Evolutionary conservation across 495 filamentous ascomycete genomes (phyloP).

Genomic region (Podospora australis): DNA sequence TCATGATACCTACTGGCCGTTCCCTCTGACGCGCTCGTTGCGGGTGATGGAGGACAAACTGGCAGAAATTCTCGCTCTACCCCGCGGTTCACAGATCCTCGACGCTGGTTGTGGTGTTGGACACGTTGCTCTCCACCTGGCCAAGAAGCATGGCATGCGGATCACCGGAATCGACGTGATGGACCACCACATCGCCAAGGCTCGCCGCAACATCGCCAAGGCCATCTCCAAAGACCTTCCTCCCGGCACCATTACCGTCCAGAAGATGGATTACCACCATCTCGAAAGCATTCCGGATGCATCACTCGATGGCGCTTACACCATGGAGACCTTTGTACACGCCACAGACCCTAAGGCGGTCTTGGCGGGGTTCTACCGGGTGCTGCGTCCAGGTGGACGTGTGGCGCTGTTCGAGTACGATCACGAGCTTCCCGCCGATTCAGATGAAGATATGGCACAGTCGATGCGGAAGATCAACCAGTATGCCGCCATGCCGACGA

Average conservation of each 20-base stretch:
- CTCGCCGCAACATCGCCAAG: slow-evolving; percentile 34
- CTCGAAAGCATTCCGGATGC: slow-evolving; percentile 31
- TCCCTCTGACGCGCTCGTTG: slow-evolving; percentile 37
- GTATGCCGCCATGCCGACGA: slow-evolving; percentile 37
- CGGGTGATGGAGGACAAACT: slow-evolving; percentile 47
- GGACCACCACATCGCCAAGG: slow-evolving; percentile 41
- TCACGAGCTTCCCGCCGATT: slow-evolving; percentile 27
- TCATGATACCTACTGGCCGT: slow-evolving; percentile 42
- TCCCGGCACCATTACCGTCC: slow-evolving; percentile 30
- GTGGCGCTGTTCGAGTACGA: slow-evolving; percentile 42
- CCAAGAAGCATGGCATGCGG: slow-evolving; percentile 29
- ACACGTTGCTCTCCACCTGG: slow-evolving; percentile 44
- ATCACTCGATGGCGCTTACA: slow-evolving; percentile 50
- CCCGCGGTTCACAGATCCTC: slow-evolving; percentile 36
- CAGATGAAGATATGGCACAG: slow-evolving; percentile 22
- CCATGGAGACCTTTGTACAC: slow-evolving; percentile 55
- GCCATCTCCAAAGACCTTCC: slow-evolving; percentile 33
- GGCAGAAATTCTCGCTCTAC: slow-evolving; percentile 29
- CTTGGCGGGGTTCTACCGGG: slow-evolving; percentile 40
- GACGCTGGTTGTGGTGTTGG: slow-evolving; percentile 50
- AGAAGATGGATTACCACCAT: slow-evolving; percentile 49
- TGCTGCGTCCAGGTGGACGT: slow-evolving; percentile 44
- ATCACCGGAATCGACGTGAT: slow-evolving; percentile 49
- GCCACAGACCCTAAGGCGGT: slow-evolving; percentile 45
- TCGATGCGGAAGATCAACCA: slow-evolving; percentile 37